Evolutionary conservation across 495 filamentous ascomycete species (phyloP), one percentile per base, ranked within the genome.

Genomic region (Entonaema liquescens): DNA sequence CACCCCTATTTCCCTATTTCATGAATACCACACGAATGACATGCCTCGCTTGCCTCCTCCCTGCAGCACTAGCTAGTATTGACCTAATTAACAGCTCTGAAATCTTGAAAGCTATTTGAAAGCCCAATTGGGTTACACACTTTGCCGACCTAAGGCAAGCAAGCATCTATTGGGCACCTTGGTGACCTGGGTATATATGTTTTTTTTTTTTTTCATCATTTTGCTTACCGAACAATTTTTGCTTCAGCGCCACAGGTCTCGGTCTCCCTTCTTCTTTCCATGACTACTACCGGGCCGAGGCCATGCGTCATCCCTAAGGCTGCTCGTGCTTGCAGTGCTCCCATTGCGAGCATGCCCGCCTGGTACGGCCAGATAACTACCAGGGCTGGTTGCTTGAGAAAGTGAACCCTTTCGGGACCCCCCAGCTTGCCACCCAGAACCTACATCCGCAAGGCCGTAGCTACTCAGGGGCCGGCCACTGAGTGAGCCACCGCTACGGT

Each of bases 301-400:
- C 82, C 82, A 84, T 40, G 77, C 67, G 50, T 83, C 81, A 63
- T 74, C 80, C 21, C 62, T 75, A 19, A 17, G 56, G 19, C 28
- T 53, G 50, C 59, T 57, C 5, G 38, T 55, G 60, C 64, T 75
- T 57, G 42, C 59, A 26, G 54, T 54, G 36, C 63, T 71, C 8
- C 50, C 60, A 31, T 54, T 70, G 21, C 66, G 64, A 8, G 49
- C 67, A 15, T 68, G 74, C 9, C 71, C 59, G 52, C 78, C 83
- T 1, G 93, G 93, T 31, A 97, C 89, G 7, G 92, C 90, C 44
- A 97, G 79, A 79, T 93, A 97, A 7, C 92, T 91, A 8, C 93
- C 92, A 65, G 90, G 91, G 0, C 91, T 91, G 74, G 93, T 93
- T 2, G 92, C 91, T 25, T 85, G 80, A 25, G 83, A 70, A 42